Percentiles rank a stretch among this genome's conserved stretches.
Conservation (phyloP, 1,139 yeast species). For the Candida sojae region DNA sequence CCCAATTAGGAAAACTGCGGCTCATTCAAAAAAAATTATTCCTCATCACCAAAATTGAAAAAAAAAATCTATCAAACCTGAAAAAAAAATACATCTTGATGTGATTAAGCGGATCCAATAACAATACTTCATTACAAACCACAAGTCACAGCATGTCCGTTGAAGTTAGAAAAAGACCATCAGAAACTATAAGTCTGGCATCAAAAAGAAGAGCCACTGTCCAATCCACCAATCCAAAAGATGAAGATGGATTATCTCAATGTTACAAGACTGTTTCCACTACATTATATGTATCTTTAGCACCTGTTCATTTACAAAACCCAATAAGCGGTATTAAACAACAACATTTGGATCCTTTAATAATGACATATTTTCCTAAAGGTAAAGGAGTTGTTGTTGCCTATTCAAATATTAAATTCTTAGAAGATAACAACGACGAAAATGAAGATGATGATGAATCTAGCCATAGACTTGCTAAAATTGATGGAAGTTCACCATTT, state of each 20-base stretch:
- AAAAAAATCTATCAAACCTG: not conserved
- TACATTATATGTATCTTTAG: conserved; percentile 76
- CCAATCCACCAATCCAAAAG: conserved; percentile 34
- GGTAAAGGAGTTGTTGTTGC: conserved; percentile 85
- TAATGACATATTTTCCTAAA: conserved; percentile 76
- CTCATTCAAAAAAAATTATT: not conserved
- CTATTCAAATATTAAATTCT: conserved; percentile 59
- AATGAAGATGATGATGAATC: conserved; percentile 22
- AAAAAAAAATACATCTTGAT: not conserved
- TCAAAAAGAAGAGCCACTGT: conserved; percentile 21
- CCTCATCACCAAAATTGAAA: conserved; percentile 4
- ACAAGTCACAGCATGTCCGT: conserved; percentile 14
- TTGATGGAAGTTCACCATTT: conserved; percentile 84
- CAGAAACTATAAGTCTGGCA: conserved; percentile 2
- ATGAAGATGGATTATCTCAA: conserved; percentile 48
- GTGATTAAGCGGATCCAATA: not conserved
- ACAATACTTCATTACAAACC: not conserved
- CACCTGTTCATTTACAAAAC: conserved; percentile 70
- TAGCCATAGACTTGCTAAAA: conserved; percentile 50
- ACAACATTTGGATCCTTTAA: conserved; percentile 87
- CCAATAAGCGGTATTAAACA: conserved; percentile 79
- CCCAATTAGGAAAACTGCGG: not conserved
- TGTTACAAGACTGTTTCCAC: conserved; percentile 70
- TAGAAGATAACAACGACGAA: conserved; percentile 29
- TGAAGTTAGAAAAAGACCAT: conserved; percentile 15